Evolutionary conservation across 2,329 filamentous ascomycete genomes (phyloP), one percentile per base, ranked within the genome.

Genomic region (Fusarium verrucosum): DNA sequence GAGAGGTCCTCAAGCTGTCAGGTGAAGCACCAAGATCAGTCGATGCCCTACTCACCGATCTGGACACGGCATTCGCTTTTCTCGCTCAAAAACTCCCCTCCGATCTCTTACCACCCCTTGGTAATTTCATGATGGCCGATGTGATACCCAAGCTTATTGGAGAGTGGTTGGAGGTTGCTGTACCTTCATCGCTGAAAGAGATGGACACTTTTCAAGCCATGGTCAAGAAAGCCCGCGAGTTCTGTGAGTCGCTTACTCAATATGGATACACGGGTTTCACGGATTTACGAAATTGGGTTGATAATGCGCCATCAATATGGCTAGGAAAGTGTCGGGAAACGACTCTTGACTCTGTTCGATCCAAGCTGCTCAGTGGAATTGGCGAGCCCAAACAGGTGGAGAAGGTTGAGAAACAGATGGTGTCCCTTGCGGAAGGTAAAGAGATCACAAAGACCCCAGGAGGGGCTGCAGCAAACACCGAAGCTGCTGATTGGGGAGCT

Each of bases 231-330:
- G 86, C 92, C 1, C 80, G 82, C 23, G 75, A 78, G 1, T 91
- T 98, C 70, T 90, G 89, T 50, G 77, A 82, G 8, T 82, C 81
- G 2, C 77, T 98, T 9, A 82, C 87, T 32, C 77, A 80, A 9
- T 80, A 89, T 17, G 83, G 85, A 0, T 94, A 92, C 83, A 81
- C 83, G 16, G 83, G 83, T 6, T 81, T 85, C 43, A 80, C 83
- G 14, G 85, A 89, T 28, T 78, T 99, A 33, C 82, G 86, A 40
- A 87, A 92, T 22, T 99, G 95, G 94, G 88, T 92, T 0, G 86
- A 89, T 36, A 88, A 89, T 61, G 90, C 92, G 1, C 91, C 93
- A 0, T 87, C 87, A 55, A 88, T 92, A 23, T 99, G 95, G 95
- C 83, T 98, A 14, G 86, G 86, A 3, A 94, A 92, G 74, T 90